Evolutionary conservation across 371 early-diverging fungal genomes (phyloP).

Genomic region (Dichotomocladium elegans): DNA sequence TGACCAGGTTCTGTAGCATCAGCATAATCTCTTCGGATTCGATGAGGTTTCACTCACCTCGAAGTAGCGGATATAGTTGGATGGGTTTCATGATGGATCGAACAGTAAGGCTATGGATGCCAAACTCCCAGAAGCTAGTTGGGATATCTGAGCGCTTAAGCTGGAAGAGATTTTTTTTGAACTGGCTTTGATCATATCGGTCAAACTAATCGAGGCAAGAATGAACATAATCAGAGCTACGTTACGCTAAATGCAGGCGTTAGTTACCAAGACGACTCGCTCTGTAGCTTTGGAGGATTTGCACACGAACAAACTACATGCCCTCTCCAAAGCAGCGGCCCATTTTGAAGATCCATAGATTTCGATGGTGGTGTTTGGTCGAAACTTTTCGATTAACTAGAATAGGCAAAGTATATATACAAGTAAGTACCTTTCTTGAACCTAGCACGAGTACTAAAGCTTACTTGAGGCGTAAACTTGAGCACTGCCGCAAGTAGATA

Average conservation of each 20-base stretch:
- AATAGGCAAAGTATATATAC: neutral
- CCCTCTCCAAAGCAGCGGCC: slow-evolving; percentile 3
- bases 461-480: slow-evolving; percentile 3
- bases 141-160: neutral
- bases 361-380: neutral
- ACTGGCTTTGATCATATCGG: slow-evolving; percentile 2
- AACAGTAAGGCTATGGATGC: neutral
- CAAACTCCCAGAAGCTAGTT: slow-evolving; percentile 4
- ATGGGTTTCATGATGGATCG: too few species aligned
- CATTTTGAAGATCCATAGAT: slow-evolving; percentile 5
- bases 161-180: neutral
- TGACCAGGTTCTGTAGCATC: neutral
- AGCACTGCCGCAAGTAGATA: neutral
- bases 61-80: too few species aligned
- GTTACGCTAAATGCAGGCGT: too few species aligned
- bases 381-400: neutral
- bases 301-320: neutral
- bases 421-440: too few species aligned
- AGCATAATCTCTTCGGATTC: too few species aligned
- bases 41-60: too few species aligned
- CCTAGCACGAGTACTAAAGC: too few species aligned
- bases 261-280: slow-evolving; percentile 3
- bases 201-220: slow-evolving; percentile 17
- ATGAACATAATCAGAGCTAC: too few species aligned
- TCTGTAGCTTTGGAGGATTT: neutral